A percentile compares a stretch with the other conserved stretches of the same genome.
These are phyloP conservation scores for Sphaerosporella brunnea DNA, from an alignment of 495 filamentous ascomycete species.

Conservation along the genomic window DNA sequence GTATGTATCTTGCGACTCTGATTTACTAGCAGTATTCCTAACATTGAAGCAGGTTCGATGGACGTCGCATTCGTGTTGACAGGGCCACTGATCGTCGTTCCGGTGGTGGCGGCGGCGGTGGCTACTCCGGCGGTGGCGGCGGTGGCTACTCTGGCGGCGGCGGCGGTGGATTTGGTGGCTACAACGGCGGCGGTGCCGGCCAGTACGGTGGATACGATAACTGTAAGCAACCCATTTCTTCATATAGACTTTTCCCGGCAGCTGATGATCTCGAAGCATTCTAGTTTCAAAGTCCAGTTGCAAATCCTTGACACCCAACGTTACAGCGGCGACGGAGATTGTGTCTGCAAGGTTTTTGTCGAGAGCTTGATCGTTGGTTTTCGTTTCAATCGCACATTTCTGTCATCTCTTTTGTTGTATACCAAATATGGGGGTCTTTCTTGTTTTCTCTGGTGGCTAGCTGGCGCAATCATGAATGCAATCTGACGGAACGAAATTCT, in stretches of 20 bases:
- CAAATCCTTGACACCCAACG: conserved; percentile 14
- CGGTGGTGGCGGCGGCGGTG: conserved; percentile 10
- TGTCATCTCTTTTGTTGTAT: conserved; percentile 4
- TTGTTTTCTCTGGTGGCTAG: neutral
- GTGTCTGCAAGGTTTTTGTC: conserved; percentile 1
- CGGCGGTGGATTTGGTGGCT: conserved; percentile 6
- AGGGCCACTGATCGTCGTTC: conserved; percentile 57
- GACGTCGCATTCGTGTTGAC: conserved; percentile 87
- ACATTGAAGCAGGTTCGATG: conserved; percentile 58
- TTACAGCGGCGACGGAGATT: too few species aligned
- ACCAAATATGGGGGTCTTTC: neutral
- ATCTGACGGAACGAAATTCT: conserved; percentile 1
- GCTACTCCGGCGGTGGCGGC: conserved; percentile 9
- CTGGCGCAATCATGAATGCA: conserved; percentile 2
- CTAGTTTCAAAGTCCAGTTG: neutral
- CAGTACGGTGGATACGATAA: conserved; percentile 1
- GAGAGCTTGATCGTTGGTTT: conserved; percentile 4
- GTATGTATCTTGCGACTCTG: conserved; percentile 46
- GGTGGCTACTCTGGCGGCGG: conserved; percentile 6
- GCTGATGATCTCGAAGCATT: neutral
- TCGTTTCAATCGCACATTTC: conserved; percentile 5
- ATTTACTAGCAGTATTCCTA: conserved; percentile 2
- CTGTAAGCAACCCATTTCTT: too few species aligned
- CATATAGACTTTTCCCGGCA: too few species aligned
- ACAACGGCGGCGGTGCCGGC: neutral